These are phyloP conservation scores for Silene coronaria DNA, from an alignment of 179 eudicot genomes.

Conservation along the genomic window DNA sequence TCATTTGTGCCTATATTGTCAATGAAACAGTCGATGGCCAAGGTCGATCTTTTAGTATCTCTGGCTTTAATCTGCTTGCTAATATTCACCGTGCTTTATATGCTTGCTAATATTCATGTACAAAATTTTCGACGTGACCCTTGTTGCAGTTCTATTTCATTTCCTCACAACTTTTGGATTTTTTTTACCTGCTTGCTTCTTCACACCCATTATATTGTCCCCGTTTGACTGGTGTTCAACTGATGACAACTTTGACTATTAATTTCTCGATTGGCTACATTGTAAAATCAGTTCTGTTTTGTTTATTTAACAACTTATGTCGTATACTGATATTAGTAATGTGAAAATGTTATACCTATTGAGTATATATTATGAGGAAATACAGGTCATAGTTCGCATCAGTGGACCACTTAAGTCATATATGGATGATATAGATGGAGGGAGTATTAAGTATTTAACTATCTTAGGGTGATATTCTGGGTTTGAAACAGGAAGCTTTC, in stretches of 20 bases:
- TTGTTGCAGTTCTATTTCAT: not conserved
- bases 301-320: too few species aligned
- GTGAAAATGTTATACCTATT: too few species aligned
- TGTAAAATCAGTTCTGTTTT: too few species aligned
- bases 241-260: not conserved
- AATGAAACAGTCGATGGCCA: not conserved
- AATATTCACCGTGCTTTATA: not conserved
- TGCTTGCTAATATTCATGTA: not conserved
- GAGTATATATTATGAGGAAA: not conserved
- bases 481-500: conserved; percentile 67
- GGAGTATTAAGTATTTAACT: not conserved
- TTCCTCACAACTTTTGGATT: not conserved
- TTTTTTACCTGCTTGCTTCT: conserved; percentile 1
- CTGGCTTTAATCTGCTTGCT: conserved; percentile 2
- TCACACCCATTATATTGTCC: not conserved
- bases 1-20: not conserved
- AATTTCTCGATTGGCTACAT: not conserved
- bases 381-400: not conserved
- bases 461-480: not conserved
- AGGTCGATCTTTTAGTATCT: not conserved
- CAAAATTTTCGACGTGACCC: not conserved
- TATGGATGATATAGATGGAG: not conserved
- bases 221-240: not conserved
- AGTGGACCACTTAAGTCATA: not conserved
- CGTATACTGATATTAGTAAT: too few species aligned